Base-by-base conservation (phyloP, 1,139 yeast species). In the Debaryomyces psychrophilus region DNA sequence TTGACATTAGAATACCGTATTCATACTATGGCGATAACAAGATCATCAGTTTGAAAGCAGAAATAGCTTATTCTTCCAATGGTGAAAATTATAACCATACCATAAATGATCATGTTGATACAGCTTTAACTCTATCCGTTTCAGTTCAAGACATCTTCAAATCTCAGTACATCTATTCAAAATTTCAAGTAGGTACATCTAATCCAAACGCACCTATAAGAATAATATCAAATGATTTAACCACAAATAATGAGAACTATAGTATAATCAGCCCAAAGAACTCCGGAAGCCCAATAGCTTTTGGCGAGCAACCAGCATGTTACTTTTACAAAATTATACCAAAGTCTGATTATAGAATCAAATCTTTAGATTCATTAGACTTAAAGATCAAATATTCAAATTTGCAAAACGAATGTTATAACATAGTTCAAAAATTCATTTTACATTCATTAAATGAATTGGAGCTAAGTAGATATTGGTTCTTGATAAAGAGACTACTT, bases 111-210 rank as follows among this genome's bases (percentile, higher is more conserved):
- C 59, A 56, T 5, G 55, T 85, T 6, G 84, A 83, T 48, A 75
- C 82, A 4, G 69, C 82, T 1, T 68, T 87, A 31, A 67, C 74
- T 11, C 60, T 83, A 5, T 84, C 90, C 0, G 92, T 87, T 1
- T 80, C 88, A 2, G 95, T 87, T 2, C 92, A 86, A 56, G 95
- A 88, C 60, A 81, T 83, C 11, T 87, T 87, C 67, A 79, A 79
- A 48, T 60, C 76, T 1, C 64, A 76, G 7, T 71, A 72, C 43
- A 68, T 87, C 1, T 85, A 79, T 54, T 83, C 92, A 2, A 83
- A 82, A 53, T 87, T 85, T 57, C 81, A 85, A 18, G 73, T 87
- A 37, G 85, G 90, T 8, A 76, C 90, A 2, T 72, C 85, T 1
- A 74, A 75, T 27, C 53, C 73, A 0, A 67, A 66, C 8, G 60